Base-by-base conservation (phyloP, 805 yeast species). In the Ogataea siamensis region DNA sequence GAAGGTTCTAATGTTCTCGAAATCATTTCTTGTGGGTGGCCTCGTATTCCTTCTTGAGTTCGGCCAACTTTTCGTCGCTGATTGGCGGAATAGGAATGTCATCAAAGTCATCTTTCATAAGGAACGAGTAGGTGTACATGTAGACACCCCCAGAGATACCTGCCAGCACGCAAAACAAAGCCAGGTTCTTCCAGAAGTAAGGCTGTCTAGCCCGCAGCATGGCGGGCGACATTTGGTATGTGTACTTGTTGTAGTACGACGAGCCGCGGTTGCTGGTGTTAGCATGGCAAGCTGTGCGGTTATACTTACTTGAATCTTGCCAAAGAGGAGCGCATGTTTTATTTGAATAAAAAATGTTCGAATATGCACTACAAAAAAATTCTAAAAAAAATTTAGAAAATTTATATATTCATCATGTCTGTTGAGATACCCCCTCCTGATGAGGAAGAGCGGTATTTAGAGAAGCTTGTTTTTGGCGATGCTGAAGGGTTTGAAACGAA, bases 21-120 rank as follows among this genome's bases (percentile, higher is more conserved):
- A 21, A 11, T 14, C 32, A 42, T 24, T 45, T 45, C 25, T 42
- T 37, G 51, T 67, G 62, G 47, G 64, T 62, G 30, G 58, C 72
- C 58, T 79, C 84, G 55, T 83, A 85, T 58, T 87, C 95, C 55
- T 73, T 70, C 62, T 75, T 80, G 66, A 89, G 73, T 60, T 76
- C 70, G 34, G 74, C 76, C 55, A 91, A 70, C 57, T 87, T 93
- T 37, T 73, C 80, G 44, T 84, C 93, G 26, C 82, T 73, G 42
- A 91, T 72, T 13, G 98, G 97, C 32, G 99, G 99, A 49, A 91
- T 80, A 27, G 97, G 97, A 50, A 91, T 87, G 58, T 89, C 96
- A 31, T 73, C 78, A 59, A 91, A 87, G 47, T 91, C 95, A 57
- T 88, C 96, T 54, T 70, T 70, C 48, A 76, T 78, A 51, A 85